Percentiles rank a stretch among this genome's conserved stretches.
Conservation (phyloP, 768 basidiomycete genomes). For the Dictyophora rubrovolvata region DNA sequence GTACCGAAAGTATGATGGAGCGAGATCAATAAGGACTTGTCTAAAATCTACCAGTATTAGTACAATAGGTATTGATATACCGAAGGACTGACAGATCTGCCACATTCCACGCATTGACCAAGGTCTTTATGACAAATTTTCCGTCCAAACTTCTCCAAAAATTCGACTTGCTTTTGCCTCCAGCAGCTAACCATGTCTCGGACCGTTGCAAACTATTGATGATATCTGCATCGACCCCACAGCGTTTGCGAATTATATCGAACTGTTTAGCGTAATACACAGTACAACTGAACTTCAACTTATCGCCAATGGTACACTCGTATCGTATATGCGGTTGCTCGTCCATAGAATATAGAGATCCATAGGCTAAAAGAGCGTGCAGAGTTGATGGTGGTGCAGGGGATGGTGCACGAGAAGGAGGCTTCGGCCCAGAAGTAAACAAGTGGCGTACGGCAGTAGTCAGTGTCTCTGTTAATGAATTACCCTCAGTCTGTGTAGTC, state of each 20-base stretch:
- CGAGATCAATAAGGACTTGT: conserved; percentile 68
- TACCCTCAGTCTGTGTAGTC: conserved; percentile 32
- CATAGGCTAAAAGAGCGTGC: conserved; percentile 35
- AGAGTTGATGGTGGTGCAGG: conserved; percentile 25
- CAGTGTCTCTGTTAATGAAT: conserved; percentile 41
- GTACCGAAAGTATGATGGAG: conserved; percentile 71
- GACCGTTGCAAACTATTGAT: conserved; percentile 50
- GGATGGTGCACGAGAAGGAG: conserved; percentile 21
- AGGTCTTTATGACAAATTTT: conserved; percentile 73
- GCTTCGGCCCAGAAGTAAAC: conserved; percentile 27
- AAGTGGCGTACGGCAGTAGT: conserved; percentile 52
- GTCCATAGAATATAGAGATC: conserved; percentile 36
- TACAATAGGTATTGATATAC: not conserved
- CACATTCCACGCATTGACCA: conserved; percentile 82
- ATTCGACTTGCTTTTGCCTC: conserved; percentile 71
- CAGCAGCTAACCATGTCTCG: conserved; percentile 61
- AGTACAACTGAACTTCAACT: conserved; percentile 68
- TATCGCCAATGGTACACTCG: conserved; percentile 67
- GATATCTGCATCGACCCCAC: conserved; percentile 54
- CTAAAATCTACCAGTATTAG: conserved; percentile 25
- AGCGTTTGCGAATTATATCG: conserved; percentile 51
- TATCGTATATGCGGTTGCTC: conserved; percentile 77
- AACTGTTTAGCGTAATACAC: conserved; percentile 80
- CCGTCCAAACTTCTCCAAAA: conserved; percentile 80
- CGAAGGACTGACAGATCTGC: conserved; percentile 52